A percentile compares a stretch with the other conserved stretches of the same genome.
phyloP scores from a whole-genome alignment of 2,329 filamentous ascomycete genomes.

The Ophiosphaerella herpotricha region DNA sequence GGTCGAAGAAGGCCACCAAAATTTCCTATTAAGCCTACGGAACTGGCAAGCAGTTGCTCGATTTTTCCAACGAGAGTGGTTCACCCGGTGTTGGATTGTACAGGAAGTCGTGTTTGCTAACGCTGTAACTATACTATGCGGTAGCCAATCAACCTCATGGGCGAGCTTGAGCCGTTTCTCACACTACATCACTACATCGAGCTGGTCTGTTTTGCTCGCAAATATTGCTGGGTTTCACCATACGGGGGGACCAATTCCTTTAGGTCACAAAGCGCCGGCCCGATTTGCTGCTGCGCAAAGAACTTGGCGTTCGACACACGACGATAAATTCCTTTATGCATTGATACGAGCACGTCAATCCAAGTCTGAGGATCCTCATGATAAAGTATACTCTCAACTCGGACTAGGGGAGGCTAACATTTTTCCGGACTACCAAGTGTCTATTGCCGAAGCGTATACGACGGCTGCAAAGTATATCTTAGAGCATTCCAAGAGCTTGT shows the following conservation, averaged over 20 bases:
- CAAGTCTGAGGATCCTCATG: slow-evolving; percentile 15
- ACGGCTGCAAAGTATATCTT: slow-evolving; percentile 20
- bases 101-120: slow-evolving; percentile 17
- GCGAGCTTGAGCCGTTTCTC: slow-evolving; percentile 6
- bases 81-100: slow-evolving; percentile 16
- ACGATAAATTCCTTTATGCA: slow-evolving; percentile 17
- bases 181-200: slow-evolving; percentile 9
- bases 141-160: slow-evolving; percentile 11
- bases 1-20: not conserved
- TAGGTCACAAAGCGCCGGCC: slow-evolving; percentile 9
- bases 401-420: slow-evolving; percentile 12
- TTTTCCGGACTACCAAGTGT: slow-evolving; percentile 11
- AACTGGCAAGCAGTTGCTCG: slow-evolving; percentile 12
- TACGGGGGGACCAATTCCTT: not conserved
- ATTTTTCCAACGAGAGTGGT: slow-evolving; percentile 16
- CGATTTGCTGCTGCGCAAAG: slow-evolving; percentile 10
- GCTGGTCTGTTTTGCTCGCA: slow-evolving; percentile 10
- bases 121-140: slow-evolving; percentile 11
- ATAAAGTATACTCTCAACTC: slow-evolving; percentile 26
- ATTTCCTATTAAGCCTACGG: not conserved
- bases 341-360: slow-evolving; percentile 16
- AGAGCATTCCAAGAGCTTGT: slow-evolving; percentile 11
- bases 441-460: slow-evolving; percentile 14
- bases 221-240: not conserved
- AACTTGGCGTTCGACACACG: slow-evolving; percentile 3